A percentile compares a stretch with the other conserved stretches of the same genome.
Evolutionary conservation across 225 moss, liverwort and hornwort species (phyloP).

Genomic region (Bryoerythrophyllum caledonicum): DNA sequence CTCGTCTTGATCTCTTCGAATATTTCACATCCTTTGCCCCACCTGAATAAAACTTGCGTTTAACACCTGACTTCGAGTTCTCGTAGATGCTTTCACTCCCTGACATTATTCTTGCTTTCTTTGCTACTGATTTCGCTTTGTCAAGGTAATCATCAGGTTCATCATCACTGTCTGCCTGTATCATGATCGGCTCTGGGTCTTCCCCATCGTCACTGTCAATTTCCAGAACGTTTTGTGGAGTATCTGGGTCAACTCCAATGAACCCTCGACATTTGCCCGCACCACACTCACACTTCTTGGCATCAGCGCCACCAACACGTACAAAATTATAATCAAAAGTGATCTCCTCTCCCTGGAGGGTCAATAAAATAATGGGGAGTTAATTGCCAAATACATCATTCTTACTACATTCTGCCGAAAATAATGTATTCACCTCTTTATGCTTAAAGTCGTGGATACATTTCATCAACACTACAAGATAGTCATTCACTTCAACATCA

Average conservation of each 20-base stretch:
- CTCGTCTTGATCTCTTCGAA: slow-evolving; percentile 49
- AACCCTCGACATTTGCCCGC: slow-evolving; percentile 73
- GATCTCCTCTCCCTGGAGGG: slow-evolving; percentile 72
- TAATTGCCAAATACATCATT: neutral
- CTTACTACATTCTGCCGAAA: neutral
- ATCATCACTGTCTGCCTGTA: slow-evolving; percentile 54
- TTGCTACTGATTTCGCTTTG: slow-evolving; percentile 42
- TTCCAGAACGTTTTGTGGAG: slow-evolving; percentile 70
- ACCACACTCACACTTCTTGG: slow-evolving; percentile 89
- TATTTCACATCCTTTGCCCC: slow-evolving; percentile 45
- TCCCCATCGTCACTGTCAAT: slow-evolving; percentile 83
- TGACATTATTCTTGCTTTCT: slow-evolving; percentile 44
- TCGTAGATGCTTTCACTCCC: slow-evolving; percentile 33
- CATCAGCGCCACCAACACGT: slow-evolving; percentile 81
- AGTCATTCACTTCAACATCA: slow-evolving; percentile 4
- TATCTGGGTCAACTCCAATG: slow-evolving; percentile 82
- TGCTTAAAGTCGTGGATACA: neutral
- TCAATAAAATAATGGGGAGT: slow-evolving; percentile 1
- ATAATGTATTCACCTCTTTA: neutral
- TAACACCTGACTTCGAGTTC: slow-evolving; percentile 37
- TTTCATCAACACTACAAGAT: neutral
- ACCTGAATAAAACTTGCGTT: slow-evolving; percentile 48
- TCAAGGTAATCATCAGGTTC: slow-evolving; percentile 45
- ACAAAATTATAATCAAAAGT: slow-evolving; percentile 90
- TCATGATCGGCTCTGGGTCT: slow-evolving; percentile 82